phyloP scores from a whole-genome alignment of 805 yeast genomes.

The Candida vartiovaarae region DNA sequence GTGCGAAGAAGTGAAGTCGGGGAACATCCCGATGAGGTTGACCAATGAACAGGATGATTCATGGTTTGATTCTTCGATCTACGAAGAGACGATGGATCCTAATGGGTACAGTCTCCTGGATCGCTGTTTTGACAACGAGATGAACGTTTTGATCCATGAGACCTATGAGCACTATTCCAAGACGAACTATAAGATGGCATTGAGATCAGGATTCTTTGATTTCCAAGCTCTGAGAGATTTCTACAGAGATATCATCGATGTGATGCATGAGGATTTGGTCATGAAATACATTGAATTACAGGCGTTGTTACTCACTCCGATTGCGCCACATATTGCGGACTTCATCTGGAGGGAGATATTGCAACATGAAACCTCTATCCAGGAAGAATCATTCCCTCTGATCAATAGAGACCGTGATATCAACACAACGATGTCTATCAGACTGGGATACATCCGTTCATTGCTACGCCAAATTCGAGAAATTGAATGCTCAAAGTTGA shows the following conservation, averaged over 20 bases:
- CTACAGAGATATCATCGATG: conserved; percentile 68
- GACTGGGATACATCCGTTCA: conserved; percentile 72
- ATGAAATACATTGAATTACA: conserved; percentile 79
- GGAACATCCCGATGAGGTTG: conserved; percentile 16
- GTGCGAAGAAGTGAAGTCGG: conserved; percentile 65
- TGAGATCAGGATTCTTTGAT: conserved; percentile 86
- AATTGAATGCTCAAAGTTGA: conserved; percentile 75
- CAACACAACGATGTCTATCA: conserved; percentile 52
- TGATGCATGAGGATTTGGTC: conserved; percentile 80
- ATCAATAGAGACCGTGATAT: conserved; percentile 36
- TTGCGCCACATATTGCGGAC: conserved; percentile 95
- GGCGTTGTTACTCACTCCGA: conserved; percentile 76
- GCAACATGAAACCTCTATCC: conserved; percentile 56
- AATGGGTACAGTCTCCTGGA: conserved; percentile 62
- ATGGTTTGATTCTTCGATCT: conserved; percentile 2
- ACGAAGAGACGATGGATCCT: conserved; percentile 29
- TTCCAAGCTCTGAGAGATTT: conserved; percentile 92
- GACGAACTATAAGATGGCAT: conserved; percentile 79
- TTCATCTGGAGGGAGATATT: conserved; percentile 80
- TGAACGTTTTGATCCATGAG: conserved; percentile 71
- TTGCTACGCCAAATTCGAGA: conserved; percentile 84
- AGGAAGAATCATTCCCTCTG: conserved; percentile 73
- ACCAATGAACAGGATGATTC: conserved; percentile 37
- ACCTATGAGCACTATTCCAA: conserved; percentile 60
- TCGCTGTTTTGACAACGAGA: conserved; percentile 83